Evolutionary conservation across 345 rosid genomes (phyloP), one percentile per base, ranked within the genome.

Genomic region (Conringia planisiliqua): DNA sequence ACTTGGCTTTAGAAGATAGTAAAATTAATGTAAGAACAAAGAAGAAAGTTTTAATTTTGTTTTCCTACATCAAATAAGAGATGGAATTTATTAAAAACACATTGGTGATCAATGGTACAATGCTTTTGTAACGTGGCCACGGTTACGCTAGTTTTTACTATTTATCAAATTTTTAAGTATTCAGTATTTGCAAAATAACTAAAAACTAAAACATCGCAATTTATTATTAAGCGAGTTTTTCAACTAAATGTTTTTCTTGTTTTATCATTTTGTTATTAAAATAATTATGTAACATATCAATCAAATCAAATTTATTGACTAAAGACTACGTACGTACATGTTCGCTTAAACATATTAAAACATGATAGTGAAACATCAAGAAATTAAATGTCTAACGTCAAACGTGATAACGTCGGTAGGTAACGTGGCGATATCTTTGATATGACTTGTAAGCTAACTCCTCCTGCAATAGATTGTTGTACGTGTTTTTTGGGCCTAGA

Each of bases 221-320:
- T 2, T 48, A 1, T n/a, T n/a, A n/a, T 1, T n/a, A 16, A 57
- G 16, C 20, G 5, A 7, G 14, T 29, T 55, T 13, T 35, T 50
- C 64, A n/a, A n/a, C n/a, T n/a, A n/a, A n/a, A n/a, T n/a, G n/a
- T n/a, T n/a, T n/a, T n/a, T n/a, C n/a, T n/a, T n/a, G n/a, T n/a
- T n/a, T n/a, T n/a, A n/a, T n/a, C 39, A 2, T 58, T 16, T 11
- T 40, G 4, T 14, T 14, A 33, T 24, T 35, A 6, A 1, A 47
- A n/a, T 33, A n/a, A 3, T 47, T 20, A 43, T 32, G n/a, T 22
- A 35, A 35, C 33, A 46, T n/a, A 18, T 44, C 40, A 36, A 38
- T 71, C 9, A 62, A 62, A 50, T 62, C 70, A 72, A 72, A 38
- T 27, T 29, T 27, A 39, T 72, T 40, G 69, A 72, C 33, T 13